phyloP scores from a whole-genome alignment of 495 filamentous ascomycete genomes.

The Bryoglossum gracile region DNA sequence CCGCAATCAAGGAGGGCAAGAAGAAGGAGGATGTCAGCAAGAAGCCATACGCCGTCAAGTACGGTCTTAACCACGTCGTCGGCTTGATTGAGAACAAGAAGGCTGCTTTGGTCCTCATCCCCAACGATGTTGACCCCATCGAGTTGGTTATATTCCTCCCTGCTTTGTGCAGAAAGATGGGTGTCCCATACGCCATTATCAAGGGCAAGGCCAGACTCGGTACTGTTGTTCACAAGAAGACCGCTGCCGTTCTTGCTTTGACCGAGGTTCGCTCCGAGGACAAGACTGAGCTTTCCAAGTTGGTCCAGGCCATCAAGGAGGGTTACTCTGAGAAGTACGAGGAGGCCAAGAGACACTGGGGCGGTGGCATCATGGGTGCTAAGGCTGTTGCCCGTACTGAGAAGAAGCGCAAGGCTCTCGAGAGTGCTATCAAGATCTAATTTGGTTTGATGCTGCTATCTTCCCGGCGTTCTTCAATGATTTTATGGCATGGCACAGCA shows the following conservation, averaged over 20 bases:
- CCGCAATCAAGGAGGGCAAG: constrained; percentile 93
- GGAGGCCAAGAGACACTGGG: constrained; percentile 89
- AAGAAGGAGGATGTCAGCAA: constrained; percentile 99
- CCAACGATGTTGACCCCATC: constrained; percentile 99
- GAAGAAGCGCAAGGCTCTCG: constrained; percentile 95
- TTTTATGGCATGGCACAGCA: constrained; percentile 22
- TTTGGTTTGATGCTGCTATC: constrained; percentile 13
- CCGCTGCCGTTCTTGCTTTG: constrained; percentile 89
- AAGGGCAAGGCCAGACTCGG: constrained; percentile 99
- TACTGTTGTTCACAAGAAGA: constrained; percentile 99
- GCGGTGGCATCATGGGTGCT: constrained; percentile 98
- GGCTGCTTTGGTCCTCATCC: constrained; percentile 92
- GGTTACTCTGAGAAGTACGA: constrained; percentile 95
- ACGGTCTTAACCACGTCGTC: constrained; percentile 99
- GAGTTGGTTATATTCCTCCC: constrained; percentile 99
- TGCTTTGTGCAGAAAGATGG: constrained; percentile 99
- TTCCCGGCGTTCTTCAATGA: constrained; percentile 20
- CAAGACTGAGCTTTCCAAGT: constrained; percentile 94
- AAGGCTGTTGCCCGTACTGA: constrained; percentile 90
- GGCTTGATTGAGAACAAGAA: constrained; percentile 99
- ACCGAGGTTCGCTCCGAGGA: constrained; percentile 97
- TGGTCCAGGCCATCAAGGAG: constrained; percentile 94
- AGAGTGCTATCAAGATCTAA: constrained; percentile 94
- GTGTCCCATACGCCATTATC: constrained; percentile 96
- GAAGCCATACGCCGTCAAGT: constrained; percentile 99